phyloP scores from a whole-genome alignment of 2,329 filamentous ascomycete species.

The Neonectria magnoliae region DNA sequence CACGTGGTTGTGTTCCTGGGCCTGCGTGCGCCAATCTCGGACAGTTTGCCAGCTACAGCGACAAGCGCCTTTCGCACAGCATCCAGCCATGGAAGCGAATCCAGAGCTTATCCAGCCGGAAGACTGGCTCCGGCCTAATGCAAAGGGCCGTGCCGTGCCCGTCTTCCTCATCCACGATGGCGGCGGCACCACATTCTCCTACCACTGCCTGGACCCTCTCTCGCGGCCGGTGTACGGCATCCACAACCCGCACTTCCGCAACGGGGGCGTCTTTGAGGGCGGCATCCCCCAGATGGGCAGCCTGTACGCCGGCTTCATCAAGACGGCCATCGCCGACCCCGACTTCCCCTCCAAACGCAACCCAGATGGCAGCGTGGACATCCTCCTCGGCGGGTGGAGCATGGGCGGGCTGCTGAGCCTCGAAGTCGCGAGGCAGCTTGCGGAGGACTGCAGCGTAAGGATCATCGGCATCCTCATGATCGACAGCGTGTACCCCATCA shows the following conservation, averaged over 20 bases:
- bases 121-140: constrained; percentile 41
- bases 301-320: constrained; percentile 60
- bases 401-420: constrained; percentile 63
- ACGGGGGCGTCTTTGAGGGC: constrained; percentile 58
- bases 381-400: constrained; percentile 67
- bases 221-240: constrained; percentile 63
- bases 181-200: constrained; percentile 68
- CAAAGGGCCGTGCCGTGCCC: constrained; percentile 49
- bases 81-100: constrained; percentile 40
- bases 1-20: not conserved
- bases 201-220: constrained; percentile 62
- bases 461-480: constrained; percentile 63
- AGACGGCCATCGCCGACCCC: constrained; percentile 45
- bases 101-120: constrained; percentile 49
- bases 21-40: not conserved
- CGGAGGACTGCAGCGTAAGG: constrained; percentile 47
- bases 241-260: constrained; percentile 62
- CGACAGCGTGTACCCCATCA: constrained; percentile 57
- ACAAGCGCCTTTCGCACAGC: not conserved
- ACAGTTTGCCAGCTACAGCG: not conserved
- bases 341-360: constrained; percentile 44
- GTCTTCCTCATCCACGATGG: constrained; percentile 69
- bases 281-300: constrained; percentile 65
- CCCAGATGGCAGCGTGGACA: constrained; percentile 44
- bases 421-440: constrained; percentile 59